phyloP scores from a whole-genome alignment of 148 eudicot species.

The Cornus florida region DNA sequence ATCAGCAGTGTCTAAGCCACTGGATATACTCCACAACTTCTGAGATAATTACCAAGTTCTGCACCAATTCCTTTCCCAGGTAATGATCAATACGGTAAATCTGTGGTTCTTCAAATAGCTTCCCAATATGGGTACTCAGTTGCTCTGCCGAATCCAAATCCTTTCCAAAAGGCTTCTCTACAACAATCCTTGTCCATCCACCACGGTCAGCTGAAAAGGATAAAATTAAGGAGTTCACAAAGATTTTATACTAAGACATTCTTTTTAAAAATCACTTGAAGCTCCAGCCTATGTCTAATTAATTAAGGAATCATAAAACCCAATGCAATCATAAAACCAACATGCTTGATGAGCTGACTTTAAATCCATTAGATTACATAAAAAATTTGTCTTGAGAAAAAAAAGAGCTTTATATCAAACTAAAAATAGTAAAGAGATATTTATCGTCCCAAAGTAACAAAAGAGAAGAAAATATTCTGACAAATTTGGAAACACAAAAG shows the following conservation, averaged over 20 bases:
- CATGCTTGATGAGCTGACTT: neutral
- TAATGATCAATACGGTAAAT: conserved; percentile 97
- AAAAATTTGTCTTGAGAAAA: neutral
- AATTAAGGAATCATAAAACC: neutral
- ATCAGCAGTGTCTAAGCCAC: conserved; percentile 1
- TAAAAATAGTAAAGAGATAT: neutral
- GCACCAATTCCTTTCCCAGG: conserved; percentile 96
- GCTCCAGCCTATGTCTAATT: neutral
- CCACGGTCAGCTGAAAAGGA: conserved; percentile 70
- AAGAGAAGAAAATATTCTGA: neutral
- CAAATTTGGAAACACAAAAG: neutral
- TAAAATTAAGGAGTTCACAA: conserved; percentile 13
- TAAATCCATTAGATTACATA: neutral
- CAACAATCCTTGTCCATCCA: conserved; percentile 97
- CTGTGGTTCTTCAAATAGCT: conserved; percentile 87
- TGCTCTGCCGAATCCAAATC: conserved; percentile 85
- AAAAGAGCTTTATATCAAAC: neutral
- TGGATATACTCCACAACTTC: conserved; percentile 7
- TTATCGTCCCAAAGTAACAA: neutral
- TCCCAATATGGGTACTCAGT: conserved; percentile 86
- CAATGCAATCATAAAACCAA: neutral
- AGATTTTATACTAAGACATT: neutral
- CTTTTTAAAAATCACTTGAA: neutral
- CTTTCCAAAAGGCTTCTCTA: conserved; percentile 96
- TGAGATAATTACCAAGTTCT: conserved; percentile 70